Conservation (phyloP, 2,329 filamentous ascomycete species). For the Sclerotinia minor region DNA sequence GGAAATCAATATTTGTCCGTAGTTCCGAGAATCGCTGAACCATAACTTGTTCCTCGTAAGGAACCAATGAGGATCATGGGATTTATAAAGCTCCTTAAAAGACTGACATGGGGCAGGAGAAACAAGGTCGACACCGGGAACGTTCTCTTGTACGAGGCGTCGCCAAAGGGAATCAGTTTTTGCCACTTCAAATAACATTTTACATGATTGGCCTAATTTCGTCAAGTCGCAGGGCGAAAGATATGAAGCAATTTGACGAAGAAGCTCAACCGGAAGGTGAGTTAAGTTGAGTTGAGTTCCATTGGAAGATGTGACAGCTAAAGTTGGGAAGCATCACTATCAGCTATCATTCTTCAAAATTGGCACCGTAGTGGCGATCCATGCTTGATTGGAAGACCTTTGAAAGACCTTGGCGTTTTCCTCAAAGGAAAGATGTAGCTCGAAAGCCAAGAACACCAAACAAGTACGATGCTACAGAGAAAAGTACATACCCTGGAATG, state of each 20-base stretch:
- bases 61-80: slow-evolving; percentile 83
- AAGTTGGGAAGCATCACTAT: not conserved
- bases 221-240: slow-evolving; percentile 66
- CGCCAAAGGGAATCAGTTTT: slow-evolving; percentile 72
- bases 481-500: slow-evolving; percentile 15
- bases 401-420: slow-evolving; percentile 14
- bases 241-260: slow-evolving; percentile 68
- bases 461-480: not conserved
- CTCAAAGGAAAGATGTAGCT: slow-evolving; percentile 14
- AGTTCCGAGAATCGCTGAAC: slow-evolving; percentile 73
- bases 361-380: not conserved
- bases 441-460: slow-evolving; percentile 25
- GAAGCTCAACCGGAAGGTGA: slow-evolving; percentile 70
- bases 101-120: slow-evolving; percentile 59
- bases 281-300: slow-evolving; percentile 44
- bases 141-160: slow-evolving; percentile 64
- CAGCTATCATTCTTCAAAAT: slow-evolving; percentile 12
- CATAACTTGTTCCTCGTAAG: slow-evolving; percentile 77
- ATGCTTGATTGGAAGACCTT: slow-evolving; percentile 8
- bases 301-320: slow-evolving; percentile 8
- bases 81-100: slow-evolving; percentile 70
- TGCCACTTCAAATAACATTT: slow-evolving; percentile 57
- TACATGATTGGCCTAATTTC: slow-evolving; percentile 61
- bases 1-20: slow-evolving; percentile 6
- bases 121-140: slow-evolving; percentile 57